Evolutionary conservation across 2,329 filamentous ascomycete species (phyloP).

Genomic region (Diaporthe sp.): DNA sequence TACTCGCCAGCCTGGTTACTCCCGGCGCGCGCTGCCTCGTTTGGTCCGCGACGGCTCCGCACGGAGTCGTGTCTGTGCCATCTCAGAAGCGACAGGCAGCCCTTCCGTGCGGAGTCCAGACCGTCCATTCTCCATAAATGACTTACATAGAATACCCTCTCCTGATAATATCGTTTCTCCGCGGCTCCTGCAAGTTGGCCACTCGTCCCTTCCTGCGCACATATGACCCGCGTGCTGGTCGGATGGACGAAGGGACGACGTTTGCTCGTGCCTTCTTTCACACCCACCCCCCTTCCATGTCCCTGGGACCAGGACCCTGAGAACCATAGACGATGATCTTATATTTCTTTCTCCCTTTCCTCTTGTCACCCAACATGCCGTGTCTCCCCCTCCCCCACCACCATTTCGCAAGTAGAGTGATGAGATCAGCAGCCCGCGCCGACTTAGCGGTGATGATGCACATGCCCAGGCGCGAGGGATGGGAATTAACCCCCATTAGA

Average conservation of each 20-base stretch:
- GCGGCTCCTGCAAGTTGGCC: background rate
- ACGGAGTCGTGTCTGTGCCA: slow-evolving; percentile 7
- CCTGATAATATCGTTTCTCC: background rate
- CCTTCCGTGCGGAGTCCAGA: background rate
- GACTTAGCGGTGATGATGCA: background rate
- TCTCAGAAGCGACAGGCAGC: background rate
- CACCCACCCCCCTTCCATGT: too few species aligned
- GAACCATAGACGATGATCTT: background rate
- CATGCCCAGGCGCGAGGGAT: background rate
- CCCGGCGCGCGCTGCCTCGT: slow-evolving; percentile 14
- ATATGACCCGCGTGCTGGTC: background rate
- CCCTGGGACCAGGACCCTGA: background rate
- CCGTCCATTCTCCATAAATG: background rate
- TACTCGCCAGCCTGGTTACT: background rate
- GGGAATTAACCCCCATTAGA: background rate
- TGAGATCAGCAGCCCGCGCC: background rate
- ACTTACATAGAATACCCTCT: background rate
- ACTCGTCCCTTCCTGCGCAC: background rate
- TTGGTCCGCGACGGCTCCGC: background rate
- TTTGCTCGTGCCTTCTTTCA: background rate
- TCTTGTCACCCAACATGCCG: too few species aligned
- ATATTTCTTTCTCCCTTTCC: background rate
- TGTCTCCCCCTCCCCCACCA: background rate
- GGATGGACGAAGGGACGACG: background rate
- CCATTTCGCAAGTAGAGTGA: background rate